These are phyloP conservation scores for Paulownia fortunei DNA, from an alignment of 257 asterid genomes.

Conservation along the genomic window DNA sequence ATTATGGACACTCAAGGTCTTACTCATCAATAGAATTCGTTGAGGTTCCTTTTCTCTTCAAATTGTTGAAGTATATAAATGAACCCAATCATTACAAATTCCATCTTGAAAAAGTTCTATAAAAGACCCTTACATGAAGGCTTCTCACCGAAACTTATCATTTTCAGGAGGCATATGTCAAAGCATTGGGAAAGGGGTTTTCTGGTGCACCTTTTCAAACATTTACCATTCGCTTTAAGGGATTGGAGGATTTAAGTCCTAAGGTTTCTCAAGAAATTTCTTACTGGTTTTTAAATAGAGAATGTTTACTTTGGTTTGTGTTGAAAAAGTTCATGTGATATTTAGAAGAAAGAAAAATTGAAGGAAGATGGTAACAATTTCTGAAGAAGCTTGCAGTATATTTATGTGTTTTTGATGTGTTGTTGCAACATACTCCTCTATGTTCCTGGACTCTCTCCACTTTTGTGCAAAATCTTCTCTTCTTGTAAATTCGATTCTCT, in stretches of 20 bases:
- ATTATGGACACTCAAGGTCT: slow-evolving; percentile 95
- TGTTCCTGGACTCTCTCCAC: too few relatives aligned
- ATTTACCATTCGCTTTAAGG: slow-evolving; percentile 56
- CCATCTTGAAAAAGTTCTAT: not conserved
- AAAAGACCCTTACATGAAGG: not conserved
- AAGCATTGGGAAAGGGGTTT: slow-evolving; percentile 90
- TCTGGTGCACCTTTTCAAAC: slow-evolving; percentile 91
- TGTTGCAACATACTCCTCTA: too few relatives aligned
- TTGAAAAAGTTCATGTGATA: too few relatives aligned
- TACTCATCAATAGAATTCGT: slow-evolving; percentile 11
- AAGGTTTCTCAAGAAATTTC: slow-evolving; percentile 46
- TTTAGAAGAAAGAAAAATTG: not conserved
- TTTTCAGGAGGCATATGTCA: slow-evolving; percentile 93
- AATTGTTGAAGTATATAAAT: not conserved
- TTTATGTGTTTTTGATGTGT: too few relatives aligned
- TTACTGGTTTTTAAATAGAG: slow-evolving; percentile 5
- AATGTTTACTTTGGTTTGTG: too few relatives aligned
- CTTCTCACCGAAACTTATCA: slow-evolving; percentile 15
- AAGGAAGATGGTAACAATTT: not conserved
- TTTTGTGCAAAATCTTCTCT: too few relatives aligned
- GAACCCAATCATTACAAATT: not conserved
- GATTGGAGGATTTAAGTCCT: slow-evolving; percentile 36
- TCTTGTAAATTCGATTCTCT: too few relatives aligned
- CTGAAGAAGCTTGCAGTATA: slow-evolving; percentile 21
- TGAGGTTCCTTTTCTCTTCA: slow-evolving; percentile 12